Percentiles rank a stretch among this genome's conserved stretches.
Evolutionary conservation across 345 rosid species (phyloP).

Genomic region (Rhodomyrtus tomentosa): DNA sequence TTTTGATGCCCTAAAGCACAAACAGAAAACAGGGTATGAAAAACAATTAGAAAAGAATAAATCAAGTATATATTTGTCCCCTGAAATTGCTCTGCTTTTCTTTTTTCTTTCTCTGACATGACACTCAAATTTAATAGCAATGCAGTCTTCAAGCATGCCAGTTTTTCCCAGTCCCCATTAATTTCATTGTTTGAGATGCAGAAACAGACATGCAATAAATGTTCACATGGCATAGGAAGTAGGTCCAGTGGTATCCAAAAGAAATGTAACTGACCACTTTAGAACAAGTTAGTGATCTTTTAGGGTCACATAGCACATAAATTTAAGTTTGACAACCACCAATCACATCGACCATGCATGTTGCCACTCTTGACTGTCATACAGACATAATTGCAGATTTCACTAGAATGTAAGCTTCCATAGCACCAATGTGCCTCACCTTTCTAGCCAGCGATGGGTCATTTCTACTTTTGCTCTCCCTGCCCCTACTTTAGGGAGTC

Average conservation of each 20-base stretch:
- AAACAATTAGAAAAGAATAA: neutral
- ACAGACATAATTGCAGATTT: neutral
- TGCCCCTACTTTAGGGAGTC: constrained; percentile 38
- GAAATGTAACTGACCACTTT: neutral
- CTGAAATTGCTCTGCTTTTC: neutral
- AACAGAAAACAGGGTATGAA: neutral
- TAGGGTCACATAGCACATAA: neutral
- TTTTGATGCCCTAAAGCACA: neutral
- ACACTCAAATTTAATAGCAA: neutral
- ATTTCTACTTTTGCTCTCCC: constrained; percentile 65
- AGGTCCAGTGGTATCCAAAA: neutral
- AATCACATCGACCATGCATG: neutral
- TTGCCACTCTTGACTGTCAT: neutral
- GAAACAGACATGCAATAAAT: neutral
- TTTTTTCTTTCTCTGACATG: neutral
- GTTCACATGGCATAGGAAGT: neutral
- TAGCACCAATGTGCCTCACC: constrained; percentile 18
- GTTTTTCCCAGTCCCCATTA: neutral
- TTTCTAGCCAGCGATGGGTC: constrained; percentile 38
- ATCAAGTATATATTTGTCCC: neutral
- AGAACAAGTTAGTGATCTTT: neutral
- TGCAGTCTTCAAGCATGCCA: neutral
- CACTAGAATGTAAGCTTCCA: neutral
- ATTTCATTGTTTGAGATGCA: neutral
- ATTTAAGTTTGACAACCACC: neutral